Percentiles rank a stretch among this genome's conserved stretches.
Evolutionary conservation across 495 filamentous ascomycete species (phyloP).

Genomic region (Neurospora discreta): DNA sequence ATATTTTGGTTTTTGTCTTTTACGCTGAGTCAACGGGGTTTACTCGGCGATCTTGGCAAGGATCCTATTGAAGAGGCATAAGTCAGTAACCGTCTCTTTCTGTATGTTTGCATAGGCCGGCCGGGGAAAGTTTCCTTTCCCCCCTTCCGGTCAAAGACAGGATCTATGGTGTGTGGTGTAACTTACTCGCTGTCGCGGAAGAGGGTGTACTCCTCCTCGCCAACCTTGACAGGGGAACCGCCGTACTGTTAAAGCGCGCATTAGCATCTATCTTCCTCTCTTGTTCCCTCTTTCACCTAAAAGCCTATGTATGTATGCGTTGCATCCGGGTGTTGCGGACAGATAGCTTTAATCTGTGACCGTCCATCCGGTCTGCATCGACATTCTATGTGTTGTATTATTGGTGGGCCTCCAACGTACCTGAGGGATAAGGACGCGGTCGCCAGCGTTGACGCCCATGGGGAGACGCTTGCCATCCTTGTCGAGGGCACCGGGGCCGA

Average conservation of each 20-base stretch:
- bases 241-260: constrained; percentile 55
- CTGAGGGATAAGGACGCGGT: constrained; percentile 94
- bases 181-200: constrained; percentile 96
- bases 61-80: constrained; percentile 37
- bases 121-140: neutral
- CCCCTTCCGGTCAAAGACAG: neutral
- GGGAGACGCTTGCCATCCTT: constrained; percentile 77
- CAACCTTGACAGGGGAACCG: constrained; percentile 91
- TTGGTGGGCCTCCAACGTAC: constrained; percentile 39
- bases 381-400: neutral
- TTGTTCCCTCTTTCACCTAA: neutral
- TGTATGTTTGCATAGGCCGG: neutral
- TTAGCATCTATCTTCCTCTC: constrained; percentile 19
- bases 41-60: constrained; percentile 88
- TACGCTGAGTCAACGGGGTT: constrained; percentile 7
- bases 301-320: neutral
- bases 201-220: constrained; percentile 89
- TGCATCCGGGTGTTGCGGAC: neutral
- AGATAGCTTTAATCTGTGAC: constrained; percentile 4
- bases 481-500: constrained; percentile 79
- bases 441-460: constrained; percentile 69
- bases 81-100: constrained; percentile 14
- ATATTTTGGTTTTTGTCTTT: constrained; percentile 4
- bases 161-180: neutral
- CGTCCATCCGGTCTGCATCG: neutral